These are phyloP conservation scores for Phytophthora cactorum DNA, from an alignment of 352 stramenopile genomes.

Conservation along the genomic window DNA sequence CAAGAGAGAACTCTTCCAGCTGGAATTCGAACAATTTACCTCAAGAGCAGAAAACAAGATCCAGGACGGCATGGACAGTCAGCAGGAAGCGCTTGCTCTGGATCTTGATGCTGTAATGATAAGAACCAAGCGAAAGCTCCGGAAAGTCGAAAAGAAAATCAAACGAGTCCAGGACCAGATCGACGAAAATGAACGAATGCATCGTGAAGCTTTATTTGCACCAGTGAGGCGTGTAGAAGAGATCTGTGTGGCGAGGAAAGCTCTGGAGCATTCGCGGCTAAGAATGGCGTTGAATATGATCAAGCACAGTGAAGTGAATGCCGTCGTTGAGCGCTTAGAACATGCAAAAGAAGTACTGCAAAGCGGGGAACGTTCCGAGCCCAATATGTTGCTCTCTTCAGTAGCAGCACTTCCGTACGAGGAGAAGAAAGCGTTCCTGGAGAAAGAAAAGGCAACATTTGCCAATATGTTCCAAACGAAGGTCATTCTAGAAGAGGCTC, in stretches of 20 bases:
- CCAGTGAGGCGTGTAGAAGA: slow-evolving; percentile 18
- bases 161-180: slow-evolving; percentile 42
- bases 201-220: slow-evolving; percentile 40
- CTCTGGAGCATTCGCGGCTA: slow-evolving; percentile 43
- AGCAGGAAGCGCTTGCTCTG: slow-evolving; percentile 11
- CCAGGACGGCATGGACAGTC: neutral
- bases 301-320: slow-evolving; percentile 42
- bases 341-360: slow-evolving; percentile 24
- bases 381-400: neutral
- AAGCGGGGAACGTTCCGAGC: neutral
- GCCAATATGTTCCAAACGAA: slow-evolving; percentile 28
- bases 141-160: slow-evolving; percentile 63
- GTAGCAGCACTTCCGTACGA: slow-evolving; percentile 16
- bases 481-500: slow-evolving; percentile 19
- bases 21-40: slow-evolving; percentile 38
- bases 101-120: slow-evolving; percentile 21
- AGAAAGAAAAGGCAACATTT: slow-evolving; percentile 25
- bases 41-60: neutral
- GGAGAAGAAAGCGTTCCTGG: slow-evolving; percentile 21
- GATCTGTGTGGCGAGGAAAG: slow-evolving; percentile 41
- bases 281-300: slow-evolving; percentile 41
- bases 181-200: slow-evolving; percentile 23
- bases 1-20: slow-evolving; percentile 45
- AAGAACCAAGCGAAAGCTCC: slow-evolving; percentile 52
- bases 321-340: slow-evolving; percentile 25